Percentiles rank a stretch among this genome's conserved stretches.
Evolutionary conservation across 2,329 filamentous ascomycete species (phyloP).

Genomic region (Lithohypha guttulata): DNA sequence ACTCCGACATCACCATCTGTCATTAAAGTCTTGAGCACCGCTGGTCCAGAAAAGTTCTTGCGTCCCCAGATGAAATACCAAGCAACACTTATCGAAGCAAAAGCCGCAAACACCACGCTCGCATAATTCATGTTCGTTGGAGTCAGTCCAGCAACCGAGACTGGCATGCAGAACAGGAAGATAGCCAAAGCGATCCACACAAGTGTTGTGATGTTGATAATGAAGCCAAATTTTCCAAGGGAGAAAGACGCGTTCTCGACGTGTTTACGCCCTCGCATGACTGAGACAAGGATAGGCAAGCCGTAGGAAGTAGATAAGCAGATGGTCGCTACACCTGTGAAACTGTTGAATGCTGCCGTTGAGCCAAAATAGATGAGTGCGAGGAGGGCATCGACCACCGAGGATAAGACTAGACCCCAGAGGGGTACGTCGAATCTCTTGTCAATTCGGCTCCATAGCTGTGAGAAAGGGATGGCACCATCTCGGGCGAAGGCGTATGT

Average conservation of each 20-base stretch:
- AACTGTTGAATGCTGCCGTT: slow-evolving; percentile 19
- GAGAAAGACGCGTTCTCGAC: slow-evolving; percentile 40
- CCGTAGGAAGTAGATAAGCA: slow-evolving; percentile 40
- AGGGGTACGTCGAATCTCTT: slow-evolving; percentile 13
- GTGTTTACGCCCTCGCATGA: slow-evolving; percentile 35
- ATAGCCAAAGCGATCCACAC: slow-evolving; percentile 41
- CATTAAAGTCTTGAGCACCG: slow-evolving; percentile 65
- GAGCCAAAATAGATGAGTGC: slow-evolving; percentile 31
- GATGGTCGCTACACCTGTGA: slow-evolving; percentile 32
- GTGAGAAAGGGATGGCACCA: slow-evolving; percentile 13
- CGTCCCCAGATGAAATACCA: slow-evolving; percentile 56
- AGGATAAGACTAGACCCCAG: slow-evolving; percentile 24
- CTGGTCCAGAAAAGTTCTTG: slow-evolving; percentile 53
- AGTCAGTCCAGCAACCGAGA: slow-evolving; percentile 15
- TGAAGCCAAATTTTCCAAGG: slow-evolving; percentile 34
- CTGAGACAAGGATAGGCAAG: slow-evolving; percentile 37
- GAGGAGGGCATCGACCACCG: slow-evolving; percentile 35
- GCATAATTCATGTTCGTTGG: slow-evolving; percentile 34
- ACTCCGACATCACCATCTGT: slow-evolving; percentile 53
- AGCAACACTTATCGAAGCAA: slow-evolving; percentile 34
- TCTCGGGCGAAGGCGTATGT: slow-evolving; percentile 33
- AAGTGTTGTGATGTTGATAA: slow-evolving; percentile 36
- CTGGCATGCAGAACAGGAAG: slow-evolving; percentile 39
- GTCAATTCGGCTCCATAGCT: slow-evolving; percentile 12
- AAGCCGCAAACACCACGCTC: slow-evolving; percentile 28